phyloP scores from a whole-genome alignment of 371 early-diverging fungal species.

The Haplosporangium sp. region DNA sequence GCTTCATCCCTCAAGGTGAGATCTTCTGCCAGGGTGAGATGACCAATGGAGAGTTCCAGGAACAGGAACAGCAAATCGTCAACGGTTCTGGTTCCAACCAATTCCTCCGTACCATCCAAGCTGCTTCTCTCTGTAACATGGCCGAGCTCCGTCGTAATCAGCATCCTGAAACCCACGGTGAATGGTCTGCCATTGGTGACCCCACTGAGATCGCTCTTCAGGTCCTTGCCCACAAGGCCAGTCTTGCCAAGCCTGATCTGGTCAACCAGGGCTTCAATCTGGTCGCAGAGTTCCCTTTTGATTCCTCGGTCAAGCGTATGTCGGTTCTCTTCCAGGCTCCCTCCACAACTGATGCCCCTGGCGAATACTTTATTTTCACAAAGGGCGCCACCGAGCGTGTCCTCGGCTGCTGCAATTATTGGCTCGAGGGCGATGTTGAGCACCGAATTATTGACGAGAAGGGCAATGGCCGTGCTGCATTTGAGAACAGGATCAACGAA shows the following conservation, averaged over 20 bases:
- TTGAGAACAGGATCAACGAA: constrained; percentile 52
- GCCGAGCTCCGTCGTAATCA: constrained; percentile 65
- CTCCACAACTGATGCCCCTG: constrained; percentile 2
- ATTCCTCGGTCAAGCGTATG: constrained; percentile 90
- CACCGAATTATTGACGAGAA: constrained; percentile 30
- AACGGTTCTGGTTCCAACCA: constrained; percentile 27
- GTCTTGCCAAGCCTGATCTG: constrained; percentile 69
- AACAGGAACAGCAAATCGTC: constrained; percentile 7
- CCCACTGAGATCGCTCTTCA: constrained; percentile 84
- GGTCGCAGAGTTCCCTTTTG: constrained; percentile 75
- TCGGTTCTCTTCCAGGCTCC: constrained; percentile 39
- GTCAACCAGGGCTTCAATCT: constrained; percentile 66
- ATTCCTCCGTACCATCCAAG: constrained; percentile 56
- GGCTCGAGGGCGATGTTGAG: constrained; percentile 64
- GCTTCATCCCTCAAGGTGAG: constrained; percentile 75
- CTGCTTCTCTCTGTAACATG: constrained; percentile 81
- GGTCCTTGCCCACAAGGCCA: constrained; percentile 76
- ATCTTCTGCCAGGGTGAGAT: constrained; percentile 55
- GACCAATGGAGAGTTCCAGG: not conserved
- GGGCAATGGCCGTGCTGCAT: constrained; percentile 36
- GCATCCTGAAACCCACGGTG: constrained; percentile 64
- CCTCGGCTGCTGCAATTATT: constrained; percentile 65
- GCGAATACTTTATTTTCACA: constrained; percentile 53
- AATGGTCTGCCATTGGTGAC: constrained; percentile 84
- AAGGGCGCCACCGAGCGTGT: constrained; percentile 88